Evolutionary conservation across 1,284 basidiomycete species (phyloP), one percentile per base, ranked within the genome.

Genomic region (Termitomyces sp.): DNA sequence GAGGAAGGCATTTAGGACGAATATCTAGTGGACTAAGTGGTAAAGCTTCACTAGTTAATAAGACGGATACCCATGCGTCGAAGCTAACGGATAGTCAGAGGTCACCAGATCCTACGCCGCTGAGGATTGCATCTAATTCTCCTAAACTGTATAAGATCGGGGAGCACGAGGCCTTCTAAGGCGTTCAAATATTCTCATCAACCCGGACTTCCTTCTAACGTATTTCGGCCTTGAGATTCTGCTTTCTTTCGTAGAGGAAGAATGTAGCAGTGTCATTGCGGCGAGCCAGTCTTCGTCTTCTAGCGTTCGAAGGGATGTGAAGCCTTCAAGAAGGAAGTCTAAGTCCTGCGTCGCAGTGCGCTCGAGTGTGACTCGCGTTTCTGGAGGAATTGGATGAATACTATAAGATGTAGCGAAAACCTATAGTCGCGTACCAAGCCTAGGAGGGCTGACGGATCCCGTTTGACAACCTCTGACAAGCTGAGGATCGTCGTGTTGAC

Each of bases 1-100:
- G 54, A 68, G 74, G 33, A 69, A 79, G 33, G 81, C 74, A 9
- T 86, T 86, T 50, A 59, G 66, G 40, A 56, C 47, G 26, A 50
- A 52, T 19, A 17, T 30, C 19, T 48, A 24, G 21, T 19, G 2
- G 12, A n/a, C 21, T 36, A 5, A 24, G 28, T 24, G 10, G 46
- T 2, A 19, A 17, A 12, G 33, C 31, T 47, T 34, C 9, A 36
- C 8, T n/a, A 7, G 7, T 8, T n/a, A 2, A 31, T 19, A 10
- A 19, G 30, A 49, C 17, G 2, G 8, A 15, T 28, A 33, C 10
- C 7, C 7, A 41, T 21, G 19, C 12, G 21, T 41, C 21, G 40
- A 1, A 24, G 2, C 12, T 24, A 15, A 24, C 19, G 19, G 21
- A 21, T 41, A 8, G 8, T 26, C 8, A 26, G 6, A 9, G 12